Base-by-base conservation (phyloP, 768 basidiomycete species). In the Psilocybe cubensis region DNA sequence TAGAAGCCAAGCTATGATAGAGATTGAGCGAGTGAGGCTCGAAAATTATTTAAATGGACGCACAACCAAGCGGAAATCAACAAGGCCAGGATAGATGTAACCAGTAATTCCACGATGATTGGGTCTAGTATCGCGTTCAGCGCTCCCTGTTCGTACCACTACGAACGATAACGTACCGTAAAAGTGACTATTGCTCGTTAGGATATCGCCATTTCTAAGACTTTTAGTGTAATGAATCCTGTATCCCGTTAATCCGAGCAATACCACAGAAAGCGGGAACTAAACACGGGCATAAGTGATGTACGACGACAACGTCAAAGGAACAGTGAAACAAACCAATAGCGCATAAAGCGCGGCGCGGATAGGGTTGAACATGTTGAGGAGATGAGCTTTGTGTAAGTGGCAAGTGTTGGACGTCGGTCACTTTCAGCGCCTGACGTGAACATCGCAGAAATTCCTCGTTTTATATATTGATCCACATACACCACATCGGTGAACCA, bases 201-300 rank as follows among this genome's bases (percentile, higher is more conserved):
- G 69, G 3, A 85, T 78, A 66, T 88, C 86, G 10, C 67, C 71
- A 10, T 61, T 46, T 0, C 76, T 74, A 6, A 85, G 68, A 58
- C 79, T 76, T 51, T 79, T 79, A 8, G 89, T 91, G 68, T 88
- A 89, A 58, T 82, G 77, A 50, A 89, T 68, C 12, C 88, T 80
- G 23, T 81, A 83, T 4, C 80, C 87, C 5, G 83, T 73, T 21
- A 82, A 63, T 1, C 74, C 78, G 43, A 82, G 68, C n/a, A 82
- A 62, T 10, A 76, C 60, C 21, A 68, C 63, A 1, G 79, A 73
- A 51, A 69, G 70, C 1, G 66, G 41, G 42, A 66, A 74, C 78
- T 89, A 12, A 23, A n/a, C n/a, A 21, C 14, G 28, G 59, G 17
- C 7, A 5, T 4, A 10, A 47, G 11, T 31, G n/a, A 9, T 2